phyloP scores from a whole-genome alignment of 805 yeast species.

The Naumovozyma castellii region DNA sequence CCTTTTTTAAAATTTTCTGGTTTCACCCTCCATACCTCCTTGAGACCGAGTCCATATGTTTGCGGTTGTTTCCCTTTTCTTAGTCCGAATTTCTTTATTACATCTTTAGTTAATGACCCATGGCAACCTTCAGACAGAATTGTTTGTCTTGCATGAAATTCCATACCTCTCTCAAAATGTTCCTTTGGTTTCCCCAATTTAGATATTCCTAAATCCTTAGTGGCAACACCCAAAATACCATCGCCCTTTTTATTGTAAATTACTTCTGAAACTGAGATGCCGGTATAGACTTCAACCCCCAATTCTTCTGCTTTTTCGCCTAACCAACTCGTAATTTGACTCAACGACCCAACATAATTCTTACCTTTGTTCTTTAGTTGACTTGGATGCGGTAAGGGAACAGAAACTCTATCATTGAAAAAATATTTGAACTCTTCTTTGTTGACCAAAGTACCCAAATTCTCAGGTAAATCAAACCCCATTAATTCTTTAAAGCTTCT shows the following conservation, averaged over 20 bases:
- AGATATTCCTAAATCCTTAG: constrained; percentile 83
- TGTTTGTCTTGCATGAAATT: constrained; percentile 82
- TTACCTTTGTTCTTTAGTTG: constrained; percentile 73
- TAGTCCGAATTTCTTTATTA: constrained; percentile 56
- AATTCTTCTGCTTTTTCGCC: constrained; percentile 84
- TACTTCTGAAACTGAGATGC: constrained; percentile 75
- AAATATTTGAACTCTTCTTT: constrained; percentile 66
- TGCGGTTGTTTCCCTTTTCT: constrained; percentile 55
- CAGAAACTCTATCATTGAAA: constrained; percentile 41
- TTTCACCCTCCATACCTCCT: constrained; percentile 93
- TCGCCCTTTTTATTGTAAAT: constrained; percentile 47
- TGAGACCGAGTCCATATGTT: constrained; percentile 91
- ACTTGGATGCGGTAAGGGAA: constrained; percentile 87
- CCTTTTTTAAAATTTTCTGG: constrained; percentile 78
- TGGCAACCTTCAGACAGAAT: constrained; percentile 98
- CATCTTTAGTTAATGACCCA: constrained; percentile 80
- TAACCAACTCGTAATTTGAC: constrained; percentile 70
- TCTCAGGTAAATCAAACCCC: constrained; percentile 38
- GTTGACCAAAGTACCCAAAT: constrained; percentile 64
- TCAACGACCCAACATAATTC: constrained; percentile 78
- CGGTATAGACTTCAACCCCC: constrained; percentile 91
- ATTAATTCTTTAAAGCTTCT: constrained; percentile 75
- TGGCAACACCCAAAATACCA: constrained; percentile 78
- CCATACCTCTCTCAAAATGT: constrained; percentile 94
- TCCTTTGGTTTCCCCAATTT: constrained; percentile 69